Evolutionary conservation across 2,329 filamentous ascomycete species (phyloP).

Genomic region (Penicillium rolfsii): DNA sequence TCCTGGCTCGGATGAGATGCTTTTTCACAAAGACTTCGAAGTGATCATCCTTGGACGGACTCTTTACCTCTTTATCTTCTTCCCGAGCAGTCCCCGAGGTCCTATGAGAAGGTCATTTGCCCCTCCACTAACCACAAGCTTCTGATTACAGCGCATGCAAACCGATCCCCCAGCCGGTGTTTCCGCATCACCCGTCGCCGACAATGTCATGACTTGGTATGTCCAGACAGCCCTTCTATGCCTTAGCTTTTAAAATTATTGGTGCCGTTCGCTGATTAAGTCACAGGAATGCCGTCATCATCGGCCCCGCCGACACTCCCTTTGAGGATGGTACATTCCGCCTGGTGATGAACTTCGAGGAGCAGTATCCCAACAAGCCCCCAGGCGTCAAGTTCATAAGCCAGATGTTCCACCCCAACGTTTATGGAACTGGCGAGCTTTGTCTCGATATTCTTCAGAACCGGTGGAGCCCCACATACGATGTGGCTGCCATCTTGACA

Average conservation of each 20-base stretch:
- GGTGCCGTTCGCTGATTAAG: conserved; percentile 13
- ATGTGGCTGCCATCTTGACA: conserved; percentile 94
- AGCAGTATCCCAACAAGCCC: conserved; percentile 98
- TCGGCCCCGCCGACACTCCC: conserved; percentile 92
- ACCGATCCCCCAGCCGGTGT: conserved; percentile 96
- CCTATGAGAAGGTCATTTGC: conserved; percentile 5
- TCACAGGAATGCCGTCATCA: conserved; percentile 94
- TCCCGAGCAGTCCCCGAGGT: background rate
- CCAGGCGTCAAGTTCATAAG: conserved; percentile 98
- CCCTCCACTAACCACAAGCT: conserved; percentile 19
- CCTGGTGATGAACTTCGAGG: conserved; percentile 98
- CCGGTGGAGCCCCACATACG: conserved; percentile 97
- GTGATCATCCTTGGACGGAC: background rate
- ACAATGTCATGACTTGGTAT: conserved; percentile 49
- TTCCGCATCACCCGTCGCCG: conserved; percentile 88
- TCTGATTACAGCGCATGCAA: conserved; percentile 80
- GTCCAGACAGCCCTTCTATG: background rate
- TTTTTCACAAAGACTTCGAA: background rate
- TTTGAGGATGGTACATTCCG: conserved; percentile 98
- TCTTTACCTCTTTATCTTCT: background rate
- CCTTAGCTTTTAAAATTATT: too few species aligned
- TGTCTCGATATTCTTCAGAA: conserved; percentile 98
- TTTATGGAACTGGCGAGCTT: conserved; percentile 94
- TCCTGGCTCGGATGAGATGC: background rate
- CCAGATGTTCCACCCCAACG: conserved; percentile 99